A percentile compares a stretch with the other conserved stretches of the same genome.
phyloP scores from a whole-genome alignment of 2,329 filamentous ascomycete species.

The Paracamarosporium sp. region DNA sequence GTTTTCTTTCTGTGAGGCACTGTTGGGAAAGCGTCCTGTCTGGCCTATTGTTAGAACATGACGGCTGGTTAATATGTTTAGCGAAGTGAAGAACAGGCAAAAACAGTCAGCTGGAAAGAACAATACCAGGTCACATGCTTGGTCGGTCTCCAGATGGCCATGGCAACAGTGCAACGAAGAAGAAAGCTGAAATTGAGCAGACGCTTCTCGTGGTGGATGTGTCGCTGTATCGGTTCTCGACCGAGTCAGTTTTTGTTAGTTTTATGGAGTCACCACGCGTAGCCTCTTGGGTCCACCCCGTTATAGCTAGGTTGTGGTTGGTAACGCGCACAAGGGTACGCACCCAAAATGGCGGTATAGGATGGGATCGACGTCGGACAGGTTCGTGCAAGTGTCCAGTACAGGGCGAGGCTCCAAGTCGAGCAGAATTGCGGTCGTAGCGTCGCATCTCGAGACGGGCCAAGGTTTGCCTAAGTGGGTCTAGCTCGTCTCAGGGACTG shows the following conservation, averaged over 20 bases:
- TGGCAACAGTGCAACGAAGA: background rate
- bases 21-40: background rate
- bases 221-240: background rate
- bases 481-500: slow-evolving; percentile 1
- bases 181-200: background rate
- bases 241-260: background rate
- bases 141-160: background rate
- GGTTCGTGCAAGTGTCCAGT: too few relatives aligned
- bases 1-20: background rate
- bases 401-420: background rate
- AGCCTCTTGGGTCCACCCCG: too few relatives aligned
- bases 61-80: slow-evolving; percentile 26
- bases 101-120: slow-evolving; percentile 6
- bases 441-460: background rate
- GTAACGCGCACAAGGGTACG: too few relatives aligned
- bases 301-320: too few relatives aligned
- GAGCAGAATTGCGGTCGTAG: background rate
- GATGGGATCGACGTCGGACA: too few relatives aligned
- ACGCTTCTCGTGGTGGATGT: background rate
- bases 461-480: background rate
- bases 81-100: slow-evolving; percentile 20
- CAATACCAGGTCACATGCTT: background rate
- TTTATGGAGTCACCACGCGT: background rate
- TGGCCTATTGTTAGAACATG: slow-evolving; percentile 26
- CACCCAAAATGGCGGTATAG: too few relatives aligned